A percentile compares a stretch with the other conserved stretches of the same genome.
Evolutionary conservation across 192 early-diverging fungal species (phyloP).

Genomic region (Backusella liffmaniae): DNA sequence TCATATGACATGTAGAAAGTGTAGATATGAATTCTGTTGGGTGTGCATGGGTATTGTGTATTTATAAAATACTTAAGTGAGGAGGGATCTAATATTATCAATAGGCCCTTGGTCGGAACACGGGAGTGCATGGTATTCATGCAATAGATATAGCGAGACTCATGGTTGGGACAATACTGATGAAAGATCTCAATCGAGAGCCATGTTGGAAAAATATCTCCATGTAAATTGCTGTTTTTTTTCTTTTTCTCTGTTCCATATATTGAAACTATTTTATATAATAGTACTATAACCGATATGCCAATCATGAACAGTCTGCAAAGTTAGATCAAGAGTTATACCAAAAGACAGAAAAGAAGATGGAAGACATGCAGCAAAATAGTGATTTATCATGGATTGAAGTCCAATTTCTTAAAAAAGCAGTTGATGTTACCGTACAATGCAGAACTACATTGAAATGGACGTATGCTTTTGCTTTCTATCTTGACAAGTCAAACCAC

Average conservation of each 20-base stretch:
- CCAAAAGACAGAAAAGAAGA: constrained; percentile 87
- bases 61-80: too few species aligned
- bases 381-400: constrained; percentile 96
- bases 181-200: constrained; percentile 82
- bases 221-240: constrained; percentile 61
- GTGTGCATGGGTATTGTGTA: constrained; percentile 77
- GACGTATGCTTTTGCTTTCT: constrained; percentile 98
- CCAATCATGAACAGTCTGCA: constrained; percentile 96
- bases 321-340: constrained; percentile 80
- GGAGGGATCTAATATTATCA: background rate
- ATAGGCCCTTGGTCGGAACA: constrained; percentile 90
- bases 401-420: constrained; percentile 94
- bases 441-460: constrained; percentile 95
- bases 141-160: constrained; percentile 96
- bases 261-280: background rate
- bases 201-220: constrained; percentile 88
- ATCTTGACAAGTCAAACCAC: constrained; percentile 80
- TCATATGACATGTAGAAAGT: constrained; percentile 99
- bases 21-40: constrained; percentile 99
- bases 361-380: constrained; percentile 94
- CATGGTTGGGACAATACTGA: constrained; percentile 85
- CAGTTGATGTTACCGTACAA: constrained; percentile 84
- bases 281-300: constrained; percentile 95
- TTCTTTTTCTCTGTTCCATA: background rate
- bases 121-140: constrained; percentile 95